Evolutionary conservation across 2,329 filamentous ascomycete genomes (phyloP), one percentile per base, ranked within the genome.

Genomic region (Akanthomyces uredinophilus): DNA sequence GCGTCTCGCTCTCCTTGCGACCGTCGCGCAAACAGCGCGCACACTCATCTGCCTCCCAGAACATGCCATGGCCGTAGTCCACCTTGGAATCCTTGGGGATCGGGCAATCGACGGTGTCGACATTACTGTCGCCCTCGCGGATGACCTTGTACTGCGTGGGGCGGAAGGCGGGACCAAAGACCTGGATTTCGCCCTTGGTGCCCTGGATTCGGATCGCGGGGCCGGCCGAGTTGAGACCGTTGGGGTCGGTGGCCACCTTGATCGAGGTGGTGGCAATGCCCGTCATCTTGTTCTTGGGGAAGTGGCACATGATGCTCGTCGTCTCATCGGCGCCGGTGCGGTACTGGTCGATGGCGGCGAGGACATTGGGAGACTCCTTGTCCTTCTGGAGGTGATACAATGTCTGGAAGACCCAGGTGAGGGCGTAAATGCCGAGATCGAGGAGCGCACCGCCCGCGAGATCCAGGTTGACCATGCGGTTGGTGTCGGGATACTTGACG

Each of bases 351-450:
- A 92, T 85, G 58, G 89, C 85, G 1, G 87, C 83, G 11, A 86
- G 77, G 4, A 95, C 87, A 50, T 79, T 81, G 5, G 92, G 92
- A 1, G 83, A 71, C 73, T 91, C 83, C 68, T 91, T 89, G 66
- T 87, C 81, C 2, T 87, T 82, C 70, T 93, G 89, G 3, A 89
- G 85, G 73, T 92, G 90, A 77, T 96, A 96, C 32, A 96, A 82
- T 50, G 88, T 89, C 76, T 96, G 91, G 82, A 94, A 96, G 55
- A 95, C 83, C 92, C 92, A 96, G 37, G 91, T 96, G 65, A 96
- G 77, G 52, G 90, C 86, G 78, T 96, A 96, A 74, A 96, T 89
- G 64, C 92, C 92, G 62, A 96, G 80, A 74, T 96, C 92, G 56
- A 96, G 82, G 60, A 96, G 78, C 2, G 88, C 89, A 59, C 92